These are phyloP conservation scores for Trypanosomatidae sp. DNA, from an alignment of 208 protist species.

Conservation along the genomic window DNA sequence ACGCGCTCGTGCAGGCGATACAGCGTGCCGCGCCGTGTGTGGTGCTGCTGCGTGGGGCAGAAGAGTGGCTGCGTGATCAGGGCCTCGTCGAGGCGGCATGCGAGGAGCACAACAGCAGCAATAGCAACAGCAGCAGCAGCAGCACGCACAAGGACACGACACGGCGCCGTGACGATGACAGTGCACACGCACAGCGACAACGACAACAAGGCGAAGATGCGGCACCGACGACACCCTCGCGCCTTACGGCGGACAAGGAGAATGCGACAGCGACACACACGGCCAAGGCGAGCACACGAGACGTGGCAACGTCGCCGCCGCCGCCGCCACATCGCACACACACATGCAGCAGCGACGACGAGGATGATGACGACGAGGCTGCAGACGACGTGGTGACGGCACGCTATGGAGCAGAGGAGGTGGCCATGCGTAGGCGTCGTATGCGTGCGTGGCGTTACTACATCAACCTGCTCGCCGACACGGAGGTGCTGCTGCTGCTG, in stretches of 20 bases:
- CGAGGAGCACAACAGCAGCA: too few relatives aligned
- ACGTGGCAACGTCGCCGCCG: not conserved
- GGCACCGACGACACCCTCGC: too few relatives aligned
- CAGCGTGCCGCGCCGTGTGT: conserved; percentile 37
- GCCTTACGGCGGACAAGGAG: not conserved
- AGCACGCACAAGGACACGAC: too few relatives aligned
- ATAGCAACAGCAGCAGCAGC: too few relatives aligned
- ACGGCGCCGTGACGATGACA: too few relatives aligned
- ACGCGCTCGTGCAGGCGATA: conserved; percentile 28
- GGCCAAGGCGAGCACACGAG: not conserved
- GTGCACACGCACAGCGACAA: too few relatives aligned
- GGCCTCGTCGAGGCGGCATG: too few relatives aligned
- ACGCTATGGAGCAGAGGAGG: conserved; percentile 2
- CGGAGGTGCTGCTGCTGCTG: conserved; percentile 39
- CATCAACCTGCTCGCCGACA: conserved; percentile 36
- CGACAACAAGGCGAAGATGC: conserved; percentile 7
- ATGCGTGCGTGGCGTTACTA: conserved; percentile 43
- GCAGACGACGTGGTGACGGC: not conserved
- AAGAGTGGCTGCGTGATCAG: conserved; percentile 36
- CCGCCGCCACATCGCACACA: too few relatives aligned
- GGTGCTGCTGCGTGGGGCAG: conserved; percentile 44
- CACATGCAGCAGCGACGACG: not conserved
- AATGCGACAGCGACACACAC: not conserved
- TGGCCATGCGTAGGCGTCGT: conserved; percentile 1
- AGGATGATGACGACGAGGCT: not conserved